Percentiles rank a stretch among this genome's conserved stretches.
phyloP scores from a whole-genome alignment of 75 land plant genomes.

The Selaginella tamariscina region DNA sequence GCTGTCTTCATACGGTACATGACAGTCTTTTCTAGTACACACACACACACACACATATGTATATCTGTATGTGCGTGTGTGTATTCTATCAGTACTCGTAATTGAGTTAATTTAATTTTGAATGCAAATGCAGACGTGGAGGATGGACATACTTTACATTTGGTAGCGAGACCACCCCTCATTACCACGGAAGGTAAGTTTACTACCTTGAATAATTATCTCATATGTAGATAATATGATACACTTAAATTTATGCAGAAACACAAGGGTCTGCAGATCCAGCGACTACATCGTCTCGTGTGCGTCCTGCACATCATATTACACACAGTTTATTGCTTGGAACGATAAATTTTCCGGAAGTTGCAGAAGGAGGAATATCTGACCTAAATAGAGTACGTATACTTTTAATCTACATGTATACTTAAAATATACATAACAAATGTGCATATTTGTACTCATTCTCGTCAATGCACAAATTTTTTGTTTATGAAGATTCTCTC shows the following conservation, averaged over 20 bases:
- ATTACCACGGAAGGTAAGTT: not conserved
- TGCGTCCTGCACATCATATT: constrained; percentile 16
- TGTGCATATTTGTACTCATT: too few relatives aligned
- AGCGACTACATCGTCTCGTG: not conserved
- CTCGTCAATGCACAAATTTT: not conserved
- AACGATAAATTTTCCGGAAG: constrained; percentile 77
- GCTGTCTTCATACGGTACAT: constrained; percentile 91
- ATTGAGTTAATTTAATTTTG: too few relatives aligned
- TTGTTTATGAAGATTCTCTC: constrained; percentile 42
- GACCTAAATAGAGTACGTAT: constrained; percentile 57
- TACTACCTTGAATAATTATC: too few relatives aligned
- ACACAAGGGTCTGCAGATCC: not conserved
- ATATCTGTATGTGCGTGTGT: too few relatives aligned
- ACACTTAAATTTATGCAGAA: too few relatives aligned
- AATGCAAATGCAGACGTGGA: constrained; percentile 88
- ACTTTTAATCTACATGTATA: not conserved
- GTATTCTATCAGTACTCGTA: too few relatives aligned
- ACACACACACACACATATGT: too few relatives aligned
- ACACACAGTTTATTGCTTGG: constrained; percentile 80
- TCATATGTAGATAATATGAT: too few relatives aligned
- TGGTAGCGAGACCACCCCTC: constrained; percentile 48
- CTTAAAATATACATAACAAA: too few relatives aligned
- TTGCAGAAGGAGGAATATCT: constrained; percentile 47
- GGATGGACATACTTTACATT: constrained; percentile 96
- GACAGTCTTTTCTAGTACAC: too few relatives aligned